Base-by-base conservation (phyloP, 2,329 filamentous ascomycete genomes). In the Phymatotrichopsis omnivora region DNA sequence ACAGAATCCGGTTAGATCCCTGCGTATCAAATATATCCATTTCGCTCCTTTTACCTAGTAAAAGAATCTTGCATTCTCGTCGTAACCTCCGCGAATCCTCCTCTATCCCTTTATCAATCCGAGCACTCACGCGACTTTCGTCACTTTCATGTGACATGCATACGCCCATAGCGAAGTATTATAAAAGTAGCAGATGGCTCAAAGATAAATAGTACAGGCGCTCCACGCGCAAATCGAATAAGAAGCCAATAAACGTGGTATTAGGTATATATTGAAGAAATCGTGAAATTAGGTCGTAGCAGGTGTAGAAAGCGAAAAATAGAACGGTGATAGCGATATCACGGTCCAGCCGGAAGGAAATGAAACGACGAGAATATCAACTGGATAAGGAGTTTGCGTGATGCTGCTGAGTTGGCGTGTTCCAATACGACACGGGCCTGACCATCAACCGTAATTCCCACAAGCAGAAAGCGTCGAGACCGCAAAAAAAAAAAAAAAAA, bases 1-100 rank as follows among this genome's bases (percentile, higher is more conserved):
- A 63, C 37, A 50, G 39, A 34, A 23, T 11, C 22, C 27, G 47
- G 47, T 55, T 48, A 49, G 42, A 40, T 17, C 7, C 23, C 25
- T 24, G 20, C 16, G 23, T 33, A 16, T 22, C 31, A 35, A 43
- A 23, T 32, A 48, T 47, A 49, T 25, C 19, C 42, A 14, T 34
- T 25, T n/a, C 47, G 38, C 51, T 45, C 64, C 76, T 56, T n/a
- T n/a, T 77, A 96, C 91, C 91, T 59, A 98, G 72, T 43, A 98
- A 71, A 51, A 98, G 68, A 58, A 98, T 96, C 70, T 98, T 98
- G 85, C 91, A 96, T 82, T 98, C 91, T 70, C 86, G 77, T 64
- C 87, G 80, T 71, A 96, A 71, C 64, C 83, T 77, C 65, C 85
- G 85, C 41, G 86, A 93, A 65, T 98, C 91, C 64, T 96, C 89